Base-by-base conservation (phyloP, 1,284 basidiomycete species). In the Malassezia psittaci region DNA sequence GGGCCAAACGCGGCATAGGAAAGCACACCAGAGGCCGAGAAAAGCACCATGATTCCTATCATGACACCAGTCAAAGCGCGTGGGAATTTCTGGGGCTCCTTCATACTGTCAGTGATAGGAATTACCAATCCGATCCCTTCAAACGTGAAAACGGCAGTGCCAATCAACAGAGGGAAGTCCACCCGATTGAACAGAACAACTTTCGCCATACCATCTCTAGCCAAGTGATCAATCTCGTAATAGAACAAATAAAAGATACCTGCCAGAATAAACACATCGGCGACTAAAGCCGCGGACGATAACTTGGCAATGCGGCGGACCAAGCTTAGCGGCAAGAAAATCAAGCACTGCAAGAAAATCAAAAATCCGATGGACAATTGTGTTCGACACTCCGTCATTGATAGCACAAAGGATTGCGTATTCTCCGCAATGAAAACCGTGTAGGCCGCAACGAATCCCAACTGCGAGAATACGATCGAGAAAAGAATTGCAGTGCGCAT, bases 121-220 rank as follows among this genome's bases (percentile, higher is more conserved):
- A 98, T 90, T 60, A 98, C 86, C 75, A 98, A 78, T 46, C 94
- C 93, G 64, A 98, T 89, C 15, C 93, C 93, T 76, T 98, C 94
- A 64, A 98, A 99, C 0, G 94, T 90, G 75, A 96, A 98, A 19
- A 98, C 93, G 4, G 93, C 93, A 15, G 94, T 96, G 21, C 90
- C 94, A 61, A 98, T 88, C 59, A 98, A 82, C 18, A 98, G 78
- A 0, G 93, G 85, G 79, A 90, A 98, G 61, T 87, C 84, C 68
- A 83, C 84, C 6, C 82, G 75, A 77, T 98, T 99, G 79, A 98
- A 98, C 75, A 88, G 66, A 63, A 83, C 80, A 38, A 96, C 83
- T 58, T 93, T 82, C n/a, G 88, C 68, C 13, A 74, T 16, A 5
- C 72, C 72, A 5, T 70, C 46, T 6, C 32, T 46, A 5, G 60